A percentile compares a stretch with the other conserved stretches of the same genome.
phyloP scores from a whole-genome alignment of 768 basidiomycete species.

The Pleurotus salmoneostramineus region DNA sequence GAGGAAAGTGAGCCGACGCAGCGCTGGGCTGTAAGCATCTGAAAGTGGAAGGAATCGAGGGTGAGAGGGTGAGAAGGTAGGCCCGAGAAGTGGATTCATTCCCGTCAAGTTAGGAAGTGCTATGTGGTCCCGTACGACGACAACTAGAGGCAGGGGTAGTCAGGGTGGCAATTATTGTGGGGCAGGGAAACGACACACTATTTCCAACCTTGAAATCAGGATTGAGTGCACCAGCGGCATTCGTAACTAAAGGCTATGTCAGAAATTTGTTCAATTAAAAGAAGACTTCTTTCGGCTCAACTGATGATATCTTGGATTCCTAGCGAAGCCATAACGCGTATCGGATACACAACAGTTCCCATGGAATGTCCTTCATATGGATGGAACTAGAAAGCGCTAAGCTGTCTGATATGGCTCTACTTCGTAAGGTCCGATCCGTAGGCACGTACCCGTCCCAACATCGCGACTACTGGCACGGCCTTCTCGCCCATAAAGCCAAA shows the following conservation, averaged over 20 bases:
- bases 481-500: slow-evolving; percentile 72
- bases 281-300: slow-evolving; percentile 36
- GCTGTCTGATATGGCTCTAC: background rate
- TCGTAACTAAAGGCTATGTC: slow-evolving; percentile 59
- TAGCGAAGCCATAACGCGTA: slow-evolving; percentile 73
- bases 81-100: slow-evolving; percentile 77
- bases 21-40: slow-evolving; percentile 69
- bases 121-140: slow-evolving; percentile 81
- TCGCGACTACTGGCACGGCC: slow-evolving; percentile 80
- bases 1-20: slow-evolving; percentile 71
- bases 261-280: background rate
- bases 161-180: background rate
- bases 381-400: slow-evolving; percentile 55
- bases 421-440: background rate
- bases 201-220: slow-evolving; percentile 74
- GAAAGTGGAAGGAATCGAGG: slow-evolving; percentile 83
- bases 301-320: slow-evolving; percentile 76
- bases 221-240: slow-evolving; percentile 83
- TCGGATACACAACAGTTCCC: slow-evolving; percentile 69
- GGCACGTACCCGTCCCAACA: slow-evolving; percentile 75
- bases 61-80: slow-evolving; percentile 49
- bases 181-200: slow-evolving; percentile 39
- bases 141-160: slow-evolving; percentile 45
- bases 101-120: slow-evolving; percentile 77
- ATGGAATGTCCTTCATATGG: slow-evolving; percentile 81